phyloP scores from a whole-genome alignment of 2,329 filamentous ascomycete species.

The Chaetomiaceae sp. region DNA sequence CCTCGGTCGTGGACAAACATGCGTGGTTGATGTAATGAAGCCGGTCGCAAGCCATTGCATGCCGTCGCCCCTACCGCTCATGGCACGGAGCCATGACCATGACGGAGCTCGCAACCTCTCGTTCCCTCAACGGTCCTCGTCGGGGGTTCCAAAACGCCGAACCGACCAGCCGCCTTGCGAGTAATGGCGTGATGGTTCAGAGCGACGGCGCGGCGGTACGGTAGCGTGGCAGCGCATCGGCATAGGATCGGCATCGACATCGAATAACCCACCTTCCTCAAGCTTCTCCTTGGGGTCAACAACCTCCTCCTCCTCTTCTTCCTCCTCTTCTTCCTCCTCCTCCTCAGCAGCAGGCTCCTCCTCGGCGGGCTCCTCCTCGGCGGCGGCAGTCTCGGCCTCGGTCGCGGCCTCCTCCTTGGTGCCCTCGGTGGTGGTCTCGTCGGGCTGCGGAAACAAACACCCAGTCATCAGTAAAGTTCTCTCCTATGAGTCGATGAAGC shows the following conservation, averaged over 20 bases:
- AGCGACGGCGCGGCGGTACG: background rate
- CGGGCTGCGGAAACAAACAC: constrained; percentile 30
- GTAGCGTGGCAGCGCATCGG: background rate
- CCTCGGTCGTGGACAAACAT: background rate
- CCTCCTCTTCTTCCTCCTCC: constrained; percentile 66
- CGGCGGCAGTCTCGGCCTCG: constrained; percentile 15
- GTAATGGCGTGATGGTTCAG: constrained; percentile 7
- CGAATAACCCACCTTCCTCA: constrained; percentile 67
- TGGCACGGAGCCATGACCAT: too few relatives aligned
- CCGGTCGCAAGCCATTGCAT: too few relatives aligned
- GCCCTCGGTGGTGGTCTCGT: constrained; percentile 34
- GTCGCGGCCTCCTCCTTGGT: constrained; percentile 19
- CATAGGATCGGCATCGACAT: background rate
- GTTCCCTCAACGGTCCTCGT: too few relatives aligned
- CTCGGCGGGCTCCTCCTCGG: constrained; percentile 49
- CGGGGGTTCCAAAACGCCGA: too few relatives aligned
- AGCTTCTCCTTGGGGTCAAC: constrained; percentile 83
- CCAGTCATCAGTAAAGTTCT: constrained; percentile 1
- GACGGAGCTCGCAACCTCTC: too few relatives aligned
- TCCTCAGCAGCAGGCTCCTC: constrained; percentile 57
- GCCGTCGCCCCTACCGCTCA: too few relatives aligned
- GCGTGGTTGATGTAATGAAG: too few relatives aligned
- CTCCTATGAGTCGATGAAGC: background rate
- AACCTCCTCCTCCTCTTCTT: constrained; percentile 77
- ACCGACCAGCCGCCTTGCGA: too few relatives aligned